Conservation (phyloP, 306 rosid genomes). For the Dalbergia cultrata region DNA sequence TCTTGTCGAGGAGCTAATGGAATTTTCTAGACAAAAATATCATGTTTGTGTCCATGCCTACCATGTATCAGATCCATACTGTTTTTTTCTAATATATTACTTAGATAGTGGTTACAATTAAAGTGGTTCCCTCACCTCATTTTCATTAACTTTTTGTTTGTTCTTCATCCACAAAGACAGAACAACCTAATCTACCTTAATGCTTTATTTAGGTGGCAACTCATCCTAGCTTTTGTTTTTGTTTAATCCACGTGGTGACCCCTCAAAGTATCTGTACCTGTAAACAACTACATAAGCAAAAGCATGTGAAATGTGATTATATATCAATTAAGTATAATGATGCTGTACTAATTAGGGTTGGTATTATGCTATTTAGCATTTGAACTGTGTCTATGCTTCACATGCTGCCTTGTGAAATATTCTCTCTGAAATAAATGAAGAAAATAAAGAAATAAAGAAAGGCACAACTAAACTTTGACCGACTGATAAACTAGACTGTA, state of each 20-base stretch:
- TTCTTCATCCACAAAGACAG: background rate
- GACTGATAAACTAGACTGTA: background rate
- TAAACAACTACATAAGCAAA: background rate
- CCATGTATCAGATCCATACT: background rate
- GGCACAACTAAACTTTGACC: background rate
- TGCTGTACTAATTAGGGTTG: background rate
- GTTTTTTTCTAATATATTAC: background rate
- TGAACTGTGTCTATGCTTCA: background rate
- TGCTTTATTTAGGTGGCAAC: background rate
- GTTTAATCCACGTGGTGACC: background rate
- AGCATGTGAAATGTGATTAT: slow-evolving; percentile 34
- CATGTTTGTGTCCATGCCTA: background rate
- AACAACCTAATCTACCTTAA: slow-evolving; percentile 16
- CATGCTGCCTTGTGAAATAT: background rate
- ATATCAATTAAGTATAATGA: background rate
- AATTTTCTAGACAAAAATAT: background rate
- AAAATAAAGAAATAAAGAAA: background rate
- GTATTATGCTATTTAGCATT: background rate
- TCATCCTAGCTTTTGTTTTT: slow-evolving; percentile 1
- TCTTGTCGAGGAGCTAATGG: slow-evolving; percentile 6
- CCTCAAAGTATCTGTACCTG: background rate
- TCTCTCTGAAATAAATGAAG: background rate
- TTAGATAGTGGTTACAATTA: slow-evolving; percentile 29
- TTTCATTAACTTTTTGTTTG: slow-evolving; percentile 37
- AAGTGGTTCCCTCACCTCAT: slow-evolving; percentile 21